phyloP scores from a whole-genome alignment of 2,329 filamentous ascomycete genomes.

The Cladosporium sp. region DNA sequence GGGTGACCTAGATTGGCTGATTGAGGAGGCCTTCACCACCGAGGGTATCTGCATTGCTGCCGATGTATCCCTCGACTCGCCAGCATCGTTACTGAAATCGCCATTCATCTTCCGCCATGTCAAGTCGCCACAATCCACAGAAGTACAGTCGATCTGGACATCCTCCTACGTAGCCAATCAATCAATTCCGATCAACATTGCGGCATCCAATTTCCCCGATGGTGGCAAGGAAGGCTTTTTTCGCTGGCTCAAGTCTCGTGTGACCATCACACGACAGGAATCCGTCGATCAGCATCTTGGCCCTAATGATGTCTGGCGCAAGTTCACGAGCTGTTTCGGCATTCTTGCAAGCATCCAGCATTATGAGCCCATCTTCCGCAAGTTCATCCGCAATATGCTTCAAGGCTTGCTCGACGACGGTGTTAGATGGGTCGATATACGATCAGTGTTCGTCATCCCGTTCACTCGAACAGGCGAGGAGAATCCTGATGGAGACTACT shows the following conservation, averaged over 20 bases:
- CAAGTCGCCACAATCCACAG: conserved; percentile 43
- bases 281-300: conserved; percentile 77
- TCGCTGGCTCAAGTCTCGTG: conserved; percentile 69
- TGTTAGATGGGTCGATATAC: conserved; percentile 77
- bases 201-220: conserved; percentile 70
- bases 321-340: conserved; percentile 73
- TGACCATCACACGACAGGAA: conserved; percentile 67
- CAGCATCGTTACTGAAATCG: conserved; percentile 51
- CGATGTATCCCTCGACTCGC: conserved; percentile 52
- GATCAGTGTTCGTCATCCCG: conserved; percentile 67
- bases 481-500: conserved; percentile 62
- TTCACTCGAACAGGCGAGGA: conserved; percentile 65
- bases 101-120: conserved; percentile 55
- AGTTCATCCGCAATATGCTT: conserved; percentile 69
- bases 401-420: conserved; percentile 71
- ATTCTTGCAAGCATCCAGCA: conserved; percentile 71
- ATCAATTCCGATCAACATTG: conserved; percentile 55
- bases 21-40: conserved; percentile 65
- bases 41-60: conserved; percentile 70
- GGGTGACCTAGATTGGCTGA: conserved; percentile 78
- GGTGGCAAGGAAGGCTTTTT: conserved; percentile 69
- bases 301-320: conserved; percentile 76
- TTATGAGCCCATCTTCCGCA: conserved; percentile 85
- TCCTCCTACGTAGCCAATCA: conserved; percentile 56
- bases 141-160: conserved; percentile 59